Evolutionary conservation across 139 green algal genomes (phyloP), one percentile per base, ranked within the genome.

Genomic region (Chlorella sorokiniana): DNA sequence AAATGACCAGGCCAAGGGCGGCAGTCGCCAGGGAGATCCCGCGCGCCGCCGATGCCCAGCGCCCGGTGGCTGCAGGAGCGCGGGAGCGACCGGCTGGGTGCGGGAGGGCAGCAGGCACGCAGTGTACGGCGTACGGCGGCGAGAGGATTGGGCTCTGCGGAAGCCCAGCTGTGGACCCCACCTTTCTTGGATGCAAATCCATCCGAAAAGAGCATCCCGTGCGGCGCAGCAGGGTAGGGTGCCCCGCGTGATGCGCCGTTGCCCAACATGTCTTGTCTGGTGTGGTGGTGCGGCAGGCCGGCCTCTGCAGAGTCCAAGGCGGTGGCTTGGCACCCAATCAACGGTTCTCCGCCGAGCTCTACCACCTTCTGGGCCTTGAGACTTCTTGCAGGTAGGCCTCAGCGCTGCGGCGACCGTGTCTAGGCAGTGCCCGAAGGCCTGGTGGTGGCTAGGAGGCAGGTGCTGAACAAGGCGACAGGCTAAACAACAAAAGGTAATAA

Each of bases 161-260:
- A n/a, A 67, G 59, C 22, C 25, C 25, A 31, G 7, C 20, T n/a
- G 59, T 31, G 25, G 22, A 37, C 11, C 69, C 22, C 44, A 76
- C 69, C 69, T 40, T 76, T 76, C 69, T 31, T 76, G 69, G 11
- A 42, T n/a, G 7, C 9, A 7, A 40, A n/a, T 29, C 64, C 1
- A 70, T 81, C 74, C 42, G 59, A 38, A 40, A 81, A 52, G 25
- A 81, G 40, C 42, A 81, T 73, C 9, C 74, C 74, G 33, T 69
- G 75, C 67, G 51, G 56, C 22, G 16, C 18, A 31, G 62, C 23
- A 35, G 71, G 38, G 52, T 79, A 56, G 62, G 35, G 33, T 40
- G 41, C 71, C 25, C 35, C 35, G 48, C 56, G 56, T 10, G n/a
- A n/a, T n/a, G 6, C 56, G 56, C 56, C 56, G 56, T 65, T 65